Conservation (phyloP, 768 basidiomycete species). For the Ramaria rubella region DNA sequence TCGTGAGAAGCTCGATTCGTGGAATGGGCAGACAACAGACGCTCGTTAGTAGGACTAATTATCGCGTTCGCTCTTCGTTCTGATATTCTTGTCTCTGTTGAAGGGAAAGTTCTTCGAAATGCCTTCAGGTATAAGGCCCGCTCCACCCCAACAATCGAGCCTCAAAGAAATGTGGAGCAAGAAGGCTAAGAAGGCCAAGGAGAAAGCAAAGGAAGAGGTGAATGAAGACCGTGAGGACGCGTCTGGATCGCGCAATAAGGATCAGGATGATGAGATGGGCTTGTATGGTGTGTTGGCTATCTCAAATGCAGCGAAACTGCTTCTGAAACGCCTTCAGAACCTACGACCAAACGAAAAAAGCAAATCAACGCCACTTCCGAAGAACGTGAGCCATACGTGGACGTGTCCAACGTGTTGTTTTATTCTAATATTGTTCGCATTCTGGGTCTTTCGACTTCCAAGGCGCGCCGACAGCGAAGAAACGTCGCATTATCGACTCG, state of each 20-base stretch:
- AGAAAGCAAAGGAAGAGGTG: slow-evolving; percentile 16
- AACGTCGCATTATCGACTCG: slow-evolving; percentile 33
- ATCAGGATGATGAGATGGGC: slow-evolving; percentile 16
- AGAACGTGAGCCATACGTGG: slow-evolving; percentile 6
- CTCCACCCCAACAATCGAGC: slow-evolving; percentile 73
- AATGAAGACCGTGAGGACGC: slow-evolving; percentile 16
- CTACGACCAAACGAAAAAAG: slow-evolving; percentile 33
- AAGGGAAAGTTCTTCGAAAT: slow-evolving; percentile 72
- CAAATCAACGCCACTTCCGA: slow-evolving; percentile 14
- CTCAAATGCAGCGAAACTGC: neutral
- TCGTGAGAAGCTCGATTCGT: neutral
- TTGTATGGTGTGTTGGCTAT: slow-evolving; percentile 11
- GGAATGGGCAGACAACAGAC: slow-evolving; percentile 71
- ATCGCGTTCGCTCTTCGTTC: neutral
- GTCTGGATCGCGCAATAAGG: slow-evolving; percentile 25
- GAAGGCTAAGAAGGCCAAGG: slow-evolving; percentile 30
- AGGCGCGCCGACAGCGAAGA: slow-evolving; percentile 18
- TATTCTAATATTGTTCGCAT: neutral
- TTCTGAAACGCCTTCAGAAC: neutral
- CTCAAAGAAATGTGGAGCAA: slow-evolving; percentile 68
- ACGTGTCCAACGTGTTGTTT: slow-evolving; percentile 7
- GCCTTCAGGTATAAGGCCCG: slow-evolving; percentile 57
- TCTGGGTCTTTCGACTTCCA: neutral
- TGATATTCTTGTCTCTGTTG: neutral
- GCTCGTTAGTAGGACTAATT: slow-evolving; percentile 30